phyloP scores from a whole-genome alignment of 73 alveolate genomes.

The Paramecium primaurelia region DNA sequence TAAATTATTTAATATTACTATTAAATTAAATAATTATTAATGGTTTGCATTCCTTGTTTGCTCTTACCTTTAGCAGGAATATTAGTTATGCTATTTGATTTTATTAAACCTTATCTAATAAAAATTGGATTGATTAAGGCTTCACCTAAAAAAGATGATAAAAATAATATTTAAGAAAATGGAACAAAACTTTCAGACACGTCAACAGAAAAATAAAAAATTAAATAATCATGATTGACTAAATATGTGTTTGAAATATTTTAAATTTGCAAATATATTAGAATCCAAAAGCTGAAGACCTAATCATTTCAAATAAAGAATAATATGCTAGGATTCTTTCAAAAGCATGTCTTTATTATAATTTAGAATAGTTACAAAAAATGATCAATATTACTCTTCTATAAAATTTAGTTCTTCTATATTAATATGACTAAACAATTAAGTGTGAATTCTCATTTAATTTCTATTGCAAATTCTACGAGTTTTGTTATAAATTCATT shows the following conservation, averaged over 20 bases:
- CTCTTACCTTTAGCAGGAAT: background rate
- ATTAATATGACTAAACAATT: background rate
- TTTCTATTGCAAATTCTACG: background rate
- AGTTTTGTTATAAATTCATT: background rate
- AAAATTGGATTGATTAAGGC: conserved; percentile 3
- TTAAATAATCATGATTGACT: background rate
- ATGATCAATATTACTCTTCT: background rate
- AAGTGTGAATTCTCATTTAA: background rate
- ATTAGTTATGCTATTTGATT: background rate
- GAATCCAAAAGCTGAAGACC: background rate
- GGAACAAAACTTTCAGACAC: background rate
- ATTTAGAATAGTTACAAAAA: background rate
- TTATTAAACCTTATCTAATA: background rate
- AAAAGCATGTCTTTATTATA: background rate
- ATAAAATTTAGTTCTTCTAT: background rate
- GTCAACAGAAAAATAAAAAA: background rate
- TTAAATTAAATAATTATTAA: background rate
- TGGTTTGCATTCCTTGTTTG: conserved; percentile 45
- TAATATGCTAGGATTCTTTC: background rate
- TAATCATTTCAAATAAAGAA: background rate
- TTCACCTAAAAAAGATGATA: background rate
- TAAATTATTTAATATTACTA: background rate
- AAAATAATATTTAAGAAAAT: background rate
- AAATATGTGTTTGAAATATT: background rate
- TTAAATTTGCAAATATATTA: background rate